These are phyloP conservation scores for Piedraia hortae DNA, from an alignment of 2,329 filamentous ascomycete genomes.

Conservation along the genomic window DNA sequence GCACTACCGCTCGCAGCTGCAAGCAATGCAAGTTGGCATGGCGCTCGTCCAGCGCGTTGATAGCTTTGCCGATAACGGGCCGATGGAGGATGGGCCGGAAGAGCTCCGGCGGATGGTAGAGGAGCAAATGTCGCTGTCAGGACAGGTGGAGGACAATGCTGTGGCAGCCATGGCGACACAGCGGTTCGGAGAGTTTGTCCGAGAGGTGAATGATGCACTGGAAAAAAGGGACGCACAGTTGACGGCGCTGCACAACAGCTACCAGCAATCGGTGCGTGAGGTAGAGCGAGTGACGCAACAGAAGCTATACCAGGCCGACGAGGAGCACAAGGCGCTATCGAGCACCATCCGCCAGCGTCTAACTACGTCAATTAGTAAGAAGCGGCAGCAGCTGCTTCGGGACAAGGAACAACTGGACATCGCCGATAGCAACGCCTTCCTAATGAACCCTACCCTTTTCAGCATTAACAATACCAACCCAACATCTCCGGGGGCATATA, in stretches of 20 bases:
- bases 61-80: constrained; percentile 38
- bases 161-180: constrained; percentile 39
- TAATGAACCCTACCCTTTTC: constrained; percentile 38
- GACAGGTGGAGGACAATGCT: constrained; percentile 13
- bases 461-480: constrained; percentile 32
- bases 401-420: constrained; percentile 41
- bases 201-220: constrained; percentile 64
- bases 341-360: constrained; percentile 33
- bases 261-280: constrained; percentile 27
- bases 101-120: constrained; percentile 34
- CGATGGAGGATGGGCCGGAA: constrained; percentile 37
- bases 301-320: constrained; percentile 31
- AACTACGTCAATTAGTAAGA: constrained; percentile 28
- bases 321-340: constrained; percentile 32
- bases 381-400: constrained; percentile 28
- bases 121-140: constrained; percentile 7
- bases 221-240: constrained; percentile 69
- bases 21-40: constrained; percentile 78
- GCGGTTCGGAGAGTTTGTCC: constrained; percentile 60
- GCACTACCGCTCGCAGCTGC: constrained; percentile 68
- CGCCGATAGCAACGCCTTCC: constrained; percentile 35
- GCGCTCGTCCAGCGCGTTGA: constrained; percentile 64
- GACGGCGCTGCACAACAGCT: constrained; percentile 41
- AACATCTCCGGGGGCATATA: constrained; percentile 21
- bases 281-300: constrained; percentile 29